Conservation (phyloP, 1,284 basidiomycete species). For the Cryptococcus sp. region DNA sequence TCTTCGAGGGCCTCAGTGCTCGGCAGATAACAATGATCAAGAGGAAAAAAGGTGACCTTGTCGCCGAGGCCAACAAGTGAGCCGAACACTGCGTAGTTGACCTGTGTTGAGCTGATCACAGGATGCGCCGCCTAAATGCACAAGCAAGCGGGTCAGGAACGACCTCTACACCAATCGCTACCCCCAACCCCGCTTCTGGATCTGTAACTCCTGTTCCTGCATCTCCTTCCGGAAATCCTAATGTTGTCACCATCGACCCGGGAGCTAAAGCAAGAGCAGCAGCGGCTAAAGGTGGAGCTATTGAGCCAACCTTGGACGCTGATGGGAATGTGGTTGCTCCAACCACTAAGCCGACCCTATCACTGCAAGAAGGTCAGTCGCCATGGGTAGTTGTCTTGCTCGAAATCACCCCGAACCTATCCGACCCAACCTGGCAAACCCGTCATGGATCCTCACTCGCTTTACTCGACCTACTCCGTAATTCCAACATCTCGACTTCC, state of each 20-base stretch:
- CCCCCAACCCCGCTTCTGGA: conserved; percentile 5
- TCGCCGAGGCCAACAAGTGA: conserved; percentile 46
- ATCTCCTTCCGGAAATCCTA: not conserved
- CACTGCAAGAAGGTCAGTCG: conserved; percentile 62
- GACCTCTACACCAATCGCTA: too few species aligned
- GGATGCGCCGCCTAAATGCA: conserved; percentile 38
- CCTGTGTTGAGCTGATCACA: conserved; percentile 5
- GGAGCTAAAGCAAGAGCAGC: conserved; percentile 40
- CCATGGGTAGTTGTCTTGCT: conserved; percentile 83
- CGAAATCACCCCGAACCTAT: conserved; percentile 77
- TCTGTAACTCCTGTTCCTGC: conserved; percentile 9
- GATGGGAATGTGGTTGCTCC: conserved; percentile 21
- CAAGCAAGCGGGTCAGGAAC: conserved; percentile 12
- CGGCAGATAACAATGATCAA: conserved; percentile 48
- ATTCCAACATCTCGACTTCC: conserved; percentile 63
- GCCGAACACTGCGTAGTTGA: conserved; percentile 1
- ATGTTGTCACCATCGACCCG: conserved; percentile 43
- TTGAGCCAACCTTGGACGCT: conserved; percentile 33
- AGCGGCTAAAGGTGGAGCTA: conserved; percentile 27
- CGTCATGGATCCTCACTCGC: conserved; percentile 93
- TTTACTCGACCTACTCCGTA: conserved; percentile 79
- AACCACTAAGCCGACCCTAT: conserved; percentile 14
- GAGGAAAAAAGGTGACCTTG: conserved; percentile 46
- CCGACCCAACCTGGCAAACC: conserved; percentile 84
- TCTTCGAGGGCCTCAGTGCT: conserved; percentile 46